Conservation (phyloP, 805 yeast genomes). For the Yamadazyma nakazawae region DNA sequence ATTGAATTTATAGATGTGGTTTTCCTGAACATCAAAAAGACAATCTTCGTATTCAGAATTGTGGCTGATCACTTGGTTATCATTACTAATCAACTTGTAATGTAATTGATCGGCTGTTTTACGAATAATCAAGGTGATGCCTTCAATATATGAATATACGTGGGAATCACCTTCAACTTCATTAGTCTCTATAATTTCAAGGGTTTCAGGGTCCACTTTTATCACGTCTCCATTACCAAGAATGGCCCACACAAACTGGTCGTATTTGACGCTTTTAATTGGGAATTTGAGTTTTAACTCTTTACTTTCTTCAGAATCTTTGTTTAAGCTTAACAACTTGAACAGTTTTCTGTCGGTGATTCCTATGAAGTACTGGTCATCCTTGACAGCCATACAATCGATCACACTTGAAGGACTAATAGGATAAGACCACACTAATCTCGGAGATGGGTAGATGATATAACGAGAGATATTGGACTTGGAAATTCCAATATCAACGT, state of each 20-base stretch:
- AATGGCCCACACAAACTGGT: neutral
- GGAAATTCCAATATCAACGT: slow-evolving; percentile 50
- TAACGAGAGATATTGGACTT: slow-evolving; percentile 52
- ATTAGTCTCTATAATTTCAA: slow-evolving; percentile 5
- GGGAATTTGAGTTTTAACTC: slow-evolving; percentile 6
- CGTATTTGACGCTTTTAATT: slow-evolving; percentile 3
- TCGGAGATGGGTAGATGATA: slow-evolving; percentile 55
- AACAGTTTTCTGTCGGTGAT: slow-evolving; percentile 32
- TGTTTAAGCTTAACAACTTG: slow-evolving; percentile 23
- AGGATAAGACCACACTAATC: slow-evolving; percentile 52
- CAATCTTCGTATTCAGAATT: slow-evolving; percentile 4
- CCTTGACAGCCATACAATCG: slow-evolving; percentile 36
- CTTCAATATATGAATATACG: slow-evolving; percentile 12
- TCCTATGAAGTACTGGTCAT: slow-evolving; percentile 32
- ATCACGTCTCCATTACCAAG: slow-evolving; percentile 6
- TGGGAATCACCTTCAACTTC: neutral
- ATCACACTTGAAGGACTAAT: slow-evolving; percentile 47
- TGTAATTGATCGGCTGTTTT: slow-evolving; percentile 13
- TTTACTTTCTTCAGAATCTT: slow-evolving; percentile 11
- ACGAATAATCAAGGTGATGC: slow-evolving; percentile 11
- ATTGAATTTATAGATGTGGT: slow-evolving; percentile 9
- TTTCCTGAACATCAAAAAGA: slow-evolving; percentile 5
- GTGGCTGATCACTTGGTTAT: neutral
- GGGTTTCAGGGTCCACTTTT: neutral
- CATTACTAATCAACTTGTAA: slow-evolving; percentile 24